Base-by-base conservation (phyloP, 1,284 basidiomycete species). In the Leccinum colubrinum region DNA sequence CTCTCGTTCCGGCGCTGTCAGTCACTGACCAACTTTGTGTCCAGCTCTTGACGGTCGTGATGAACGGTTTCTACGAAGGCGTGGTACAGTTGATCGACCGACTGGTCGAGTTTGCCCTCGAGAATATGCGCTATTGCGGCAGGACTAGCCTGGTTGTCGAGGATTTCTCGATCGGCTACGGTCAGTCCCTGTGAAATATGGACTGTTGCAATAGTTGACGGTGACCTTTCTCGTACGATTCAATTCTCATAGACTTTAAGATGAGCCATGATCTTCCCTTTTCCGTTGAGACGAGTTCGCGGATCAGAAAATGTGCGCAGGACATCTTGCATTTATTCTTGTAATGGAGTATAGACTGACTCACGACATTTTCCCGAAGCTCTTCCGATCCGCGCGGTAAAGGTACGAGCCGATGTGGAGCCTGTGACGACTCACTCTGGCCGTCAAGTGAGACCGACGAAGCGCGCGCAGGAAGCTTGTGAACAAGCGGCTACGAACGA, bases 261-360 rank as follows among this genome's bases (percentile, higher is more conserved):
- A 74, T 73, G 70, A 74, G 71, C 58, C 72, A 75, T n/a, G 70
- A 73, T 20, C 35, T 75, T n/a, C 72, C 74, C 11, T 73, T 73
- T 59, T 62, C 61, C 41, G 70, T 65, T 1, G 66, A 74, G 20
- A 66, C 71, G 27, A 64, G 64, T 41, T 72, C 68, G 33, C 66
- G 35, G 30, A 62, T 73, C 35, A 66, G 73, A 59, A 48, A 73
- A 65, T 64, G 71, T 76, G 59, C 20, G 72, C 6, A 3, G n/a
- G 46, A 11, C 46, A 20, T 48, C 12, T 17, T 30, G 41, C 20
- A 54, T 54, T 51, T 6, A 15, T 53, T 22, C 53, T 27, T 52
- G 12, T 46, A 46, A 46, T 17, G 9, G 1, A 17, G 6, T 15
- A 39, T 62, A 27, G 7, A 61, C 55, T 73, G 46, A 73, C 48